phyloP scores from a whole-genome alignment of 1,139 yeast genomes.

The Yamadazyma songkhlaensis region DNA sequence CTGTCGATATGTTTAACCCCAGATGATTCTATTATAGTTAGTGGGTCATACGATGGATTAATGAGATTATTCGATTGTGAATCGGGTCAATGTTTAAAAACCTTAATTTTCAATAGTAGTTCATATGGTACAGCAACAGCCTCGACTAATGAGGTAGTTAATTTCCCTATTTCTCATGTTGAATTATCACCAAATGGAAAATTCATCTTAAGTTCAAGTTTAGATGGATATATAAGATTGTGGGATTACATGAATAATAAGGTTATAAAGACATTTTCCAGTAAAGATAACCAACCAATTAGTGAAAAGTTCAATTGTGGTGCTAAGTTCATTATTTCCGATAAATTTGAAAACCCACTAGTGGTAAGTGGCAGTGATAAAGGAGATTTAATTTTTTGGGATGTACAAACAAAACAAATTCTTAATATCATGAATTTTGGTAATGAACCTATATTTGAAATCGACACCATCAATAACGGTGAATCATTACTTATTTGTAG shows the following conservation, averaged over 20 bases:
- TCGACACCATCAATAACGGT: conserved; percentile 41
- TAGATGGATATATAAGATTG: conserved; percentile 73
- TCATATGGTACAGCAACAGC: conserved; percentile 61
- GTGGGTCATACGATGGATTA: conserved; percentile 90
- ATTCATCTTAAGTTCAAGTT: conserved; percentile 71
- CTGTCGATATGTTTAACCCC: conserved; percentile 68
- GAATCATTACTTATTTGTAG: conserved; percentile 38
- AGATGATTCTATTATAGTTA: conserved; percentile 80
- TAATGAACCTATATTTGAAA: conserved; percentile 44
- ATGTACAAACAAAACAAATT: conserved; percentile 63
- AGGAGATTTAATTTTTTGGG: conserved; percentile 68
- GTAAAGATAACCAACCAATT: conserved; percentile 30
- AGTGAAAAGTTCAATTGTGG: conserved; percentile 49
- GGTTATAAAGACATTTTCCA: conserved; percentile 71
- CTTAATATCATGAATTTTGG: conserved; percentile 32
- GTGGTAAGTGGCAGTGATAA: conserved; percentile 68
- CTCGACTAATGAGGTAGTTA: conserved; percentile 45
- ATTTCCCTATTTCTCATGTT: conserved; percentile 71
- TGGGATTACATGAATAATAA: conserved; percentile 83
- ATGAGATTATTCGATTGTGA: conserved; percentile 85
- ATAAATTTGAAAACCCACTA: conserved; percentile 24
- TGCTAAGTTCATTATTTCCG: conserved; percentile 40
- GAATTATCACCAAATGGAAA: conserved; percentile 80
- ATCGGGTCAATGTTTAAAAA: conserved; percentile 88
- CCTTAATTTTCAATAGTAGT: conserved; percentile 70